These are phyloP conservation scores for Wickerhamomyces strasburgensis DNA, from an alignment of 805 yeast species.

Conservation along the genomic window DNA sequence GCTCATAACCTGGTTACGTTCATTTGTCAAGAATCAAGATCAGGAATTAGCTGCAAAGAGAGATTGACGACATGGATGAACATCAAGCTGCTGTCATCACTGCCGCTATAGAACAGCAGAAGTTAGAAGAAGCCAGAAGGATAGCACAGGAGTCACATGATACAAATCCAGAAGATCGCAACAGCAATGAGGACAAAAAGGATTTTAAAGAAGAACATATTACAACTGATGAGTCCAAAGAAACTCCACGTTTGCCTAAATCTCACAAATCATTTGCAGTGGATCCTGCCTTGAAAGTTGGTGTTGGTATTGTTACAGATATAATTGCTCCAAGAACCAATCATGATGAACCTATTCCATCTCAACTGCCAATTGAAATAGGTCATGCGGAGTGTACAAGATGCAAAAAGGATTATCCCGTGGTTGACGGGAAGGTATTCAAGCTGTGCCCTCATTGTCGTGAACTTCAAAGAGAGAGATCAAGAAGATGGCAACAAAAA, in stretches of 20 bases:
- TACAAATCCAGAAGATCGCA: constrained; percentile 44
- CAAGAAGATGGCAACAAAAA: constrained; percentile 59
- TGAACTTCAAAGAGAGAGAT: constrained; percentile 55
- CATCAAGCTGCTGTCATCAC: constrained; percentile 22
- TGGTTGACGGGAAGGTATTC: constrained; percentile 34
- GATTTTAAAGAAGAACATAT: background rate
- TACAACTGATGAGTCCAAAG: background rate
- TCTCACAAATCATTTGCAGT: constrained; percentile 16
- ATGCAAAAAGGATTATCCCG: constrained; percentile 57
- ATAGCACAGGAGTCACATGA: constrained; percentile 56
- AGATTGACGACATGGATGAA: constrained; percentile 7
- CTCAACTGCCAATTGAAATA: background rate
- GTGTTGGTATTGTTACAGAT: constrained; percentile 21
- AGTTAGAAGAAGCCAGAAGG: constrained; percentile 7
- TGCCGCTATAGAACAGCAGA: constrained; percentile 32
- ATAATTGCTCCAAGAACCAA: constrained; percentile 19
- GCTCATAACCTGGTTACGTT: constrained; percentile 16
- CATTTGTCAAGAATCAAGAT: constrained; percentile 1
- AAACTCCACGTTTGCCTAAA: constrained; percentile 3
- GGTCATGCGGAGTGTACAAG: constrained; percentile 38
- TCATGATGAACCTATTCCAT: constrained; percentile 4
- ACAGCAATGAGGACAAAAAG: constrained; percentile 4
- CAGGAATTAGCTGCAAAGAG: background rate
- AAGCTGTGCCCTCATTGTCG: constrained; percentile 63
- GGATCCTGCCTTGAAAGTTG: constrained; percentile 22